Evolutionary conservation across 176 grass and related monocot genomes (phyloP).

Genomic region (Tillandsia fasciculata): DNA sequence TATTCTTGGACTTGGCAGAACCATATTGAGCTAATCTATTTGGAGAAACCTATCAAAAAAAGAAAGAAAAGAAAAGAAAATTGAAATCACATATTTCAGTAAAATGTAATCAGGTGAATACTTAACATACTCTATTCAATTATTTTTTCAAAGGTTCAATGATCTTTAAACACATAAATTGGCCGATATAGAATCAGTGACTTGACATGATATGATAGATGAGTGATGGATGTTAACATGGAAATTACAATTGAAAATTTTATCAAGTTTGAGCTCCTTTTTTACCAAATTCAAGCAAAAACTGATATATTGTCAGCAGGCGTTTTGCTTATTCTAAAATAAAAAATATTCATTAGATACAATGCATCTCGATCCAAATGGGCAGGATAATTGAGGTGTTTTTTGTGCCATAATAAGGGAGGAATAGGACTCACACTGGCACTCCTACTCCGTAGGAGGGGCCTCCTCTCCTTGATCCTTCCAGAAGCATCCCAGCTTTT

Average conservation of each 20-base stretch:
- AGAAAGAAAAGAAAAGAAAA: background rate
- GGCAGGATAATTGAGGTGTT: too few relatives aligned
- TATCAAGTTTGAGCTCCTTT: background rate
- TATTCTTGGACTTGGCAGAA: background rate
- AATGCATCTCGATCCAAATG: too few relatives aligned
- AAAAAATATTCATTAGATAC: too few relatives aligned
- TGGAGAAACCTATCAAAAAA: slow-evolving; percentile 41
- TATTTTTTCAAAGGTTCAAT: background rate
- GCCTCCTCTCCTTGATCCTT: slow-evolving; percentile 34
- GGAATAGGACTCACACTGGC: slow-evolving; percentile 34
- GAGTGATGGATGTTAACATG: background rate
- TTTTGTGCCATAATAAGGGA: background rate
- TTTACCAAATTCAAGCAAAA: too few relatives aligned
- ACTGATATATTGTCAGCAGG: too few relatives aligned
- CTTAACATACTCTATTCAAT: background rate
- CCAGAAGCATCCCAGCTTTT: slow-evolving; percentile 61
- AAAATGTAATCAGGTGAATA: slow-evolving; percentile 5
- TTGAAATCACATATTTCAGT: background rate
- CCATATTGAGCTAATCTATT: slow-evolving; percentile 22
- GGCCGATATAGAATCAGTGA: too few relatives aligned
- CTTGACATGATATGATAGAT: too few relatives aligned
- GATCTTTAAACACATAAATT: too few relatives aligned
- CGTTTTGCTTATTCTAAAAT: too few relatives aligned
- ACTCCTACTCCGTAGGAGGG: slow-evolving; percentile 28
- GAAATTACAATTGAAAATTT: background rate